Evolutionary conservation across 1,139 yeast genomes (phyloP).

Genomic region (Kodamaea arcana): DNA sequence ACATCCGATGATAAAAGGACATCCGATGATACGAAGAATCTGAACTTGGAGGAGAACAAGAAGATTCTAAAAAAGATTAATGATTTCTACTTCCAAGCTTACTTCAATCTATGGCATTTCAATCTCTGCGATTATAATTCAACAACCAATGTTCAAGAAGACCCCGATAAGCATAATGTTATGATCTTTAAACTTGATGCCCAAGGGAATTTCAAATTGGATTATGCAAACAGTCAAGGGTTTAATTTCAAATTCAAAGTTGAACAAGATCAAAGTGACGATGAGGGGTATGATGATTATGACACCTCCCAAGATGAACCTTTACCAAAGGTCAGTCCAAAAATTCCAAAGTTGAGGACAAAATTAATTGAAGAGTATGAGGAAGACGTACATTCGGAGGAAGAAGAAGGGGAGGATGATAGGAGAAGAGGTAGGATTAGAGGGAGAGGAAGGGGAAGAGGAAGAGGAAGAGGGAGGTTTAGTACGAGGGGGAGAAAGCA

Average conservation of each 20-base stretch:
- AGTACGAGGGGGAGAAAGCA: background rate
- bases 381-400: constrained; percentile 5
- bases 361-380: constrained; percentile 10
- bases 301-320: constrained; percentile 8
- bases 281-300: constrained; percentile 6
- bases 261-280: constrained; percentile 3
- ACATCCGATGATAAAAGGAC: background rate
- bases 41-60: constrained; percentile 15
- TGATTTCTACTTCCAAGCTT: constrained; percentile 58
- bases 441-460: constrained; percentile 16
- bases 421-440: constrained; percentile 7
- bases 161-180: constrained; percentile 16
- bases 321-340: constrained; percentile 12
- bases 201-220: constrained; percentile 25
- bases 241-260: constrained; percentile 30
- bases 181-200: constrained; percentile 25
- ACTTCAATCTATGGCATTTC: constrained; percentile 75
- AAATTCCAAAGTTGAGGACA: constrained; percentile 7
- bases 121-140: constrained; percentile 54
- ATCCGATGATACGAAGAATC: constrained; percentile 19
- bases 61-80: constrained; percentile 35
- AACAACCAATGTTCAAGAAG: background rate
- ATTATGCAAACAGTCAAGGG: constrained; percentile 30
- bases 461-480: constrained; percentile 14
- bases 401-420: constrained; percentile 5